A percentile compares a stretch with the other conserved stretches of the same genome.
Evolutionary conservation across 176 grass and related monocot species (phyloP).

Genomic region (Canna indica): DNA sequence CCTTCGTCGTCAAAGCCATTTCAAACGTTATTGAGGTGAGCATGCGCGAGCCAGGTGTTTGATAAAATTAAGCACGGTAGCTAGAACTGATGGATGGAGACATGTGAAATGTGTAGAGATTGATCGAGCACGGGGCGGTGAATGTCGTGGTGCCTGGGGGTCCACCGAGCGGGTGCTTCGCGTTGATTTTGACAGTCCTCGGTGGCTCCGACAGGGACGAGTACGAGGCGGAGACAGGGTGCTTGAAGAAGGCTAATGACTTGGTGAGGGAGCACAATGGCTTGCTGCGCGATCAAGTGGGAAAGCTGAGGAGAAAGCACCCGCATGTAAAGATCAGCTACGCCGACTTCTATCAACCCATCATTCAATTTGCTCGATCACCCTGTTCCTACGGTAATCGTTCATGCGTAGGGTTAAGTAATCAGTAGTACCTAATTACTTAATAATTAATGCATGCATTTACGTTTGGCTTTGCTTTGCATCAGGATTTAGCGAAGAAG

Average conservation of each 20-base stretch:
- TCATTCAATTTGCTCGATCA: constrained; percentile 60
- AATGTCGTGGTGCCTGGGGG: constrained; percentile 87
- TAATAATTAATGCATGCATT: no score
- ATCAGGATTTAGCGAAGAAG: constrained; percentile 12
- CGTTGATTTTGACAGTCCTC: constrained; percentile 50
- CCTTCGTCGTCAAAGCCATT: constrained; percentile 3
- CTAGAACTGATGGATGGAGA: no score
- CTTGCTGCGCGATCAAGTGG: constrained; percentile 38
- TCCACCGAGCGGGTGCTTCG: constrained; percentile 78
- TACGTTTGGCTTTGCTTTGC: not conserved
- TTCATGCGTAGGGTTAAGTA: not conserved
- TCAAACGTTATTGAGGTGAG: constrained; percentile 10
- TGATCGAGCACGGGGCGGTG: constrained; percentile 68
- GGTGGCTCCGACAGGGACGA: constrained; percentile 28
- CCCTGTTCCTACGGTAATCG: constrained; percentile 61
- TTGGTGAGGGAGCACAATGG: constrained; percentile 65
- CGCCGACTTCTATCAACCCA: constrained; percentile 67
- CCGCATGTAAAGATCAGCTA: constrained; percentile 67
- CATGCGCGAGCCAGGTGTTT: no score
- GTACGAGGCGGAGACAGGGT: constrained; percentile 36
- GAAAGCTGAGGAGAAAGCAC: constrained; percentile 51
- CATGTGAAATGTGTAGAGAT: constrained; percentile 24
- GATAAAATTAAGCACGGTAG: no score
- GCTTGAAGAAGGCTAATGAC: constrained; percentile 57
- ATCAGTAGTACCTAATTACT: not conserved